Base-by-base conservation (phyloP, 1,284 basidiomycete species). In the Dichomitus squalens region DNA sequence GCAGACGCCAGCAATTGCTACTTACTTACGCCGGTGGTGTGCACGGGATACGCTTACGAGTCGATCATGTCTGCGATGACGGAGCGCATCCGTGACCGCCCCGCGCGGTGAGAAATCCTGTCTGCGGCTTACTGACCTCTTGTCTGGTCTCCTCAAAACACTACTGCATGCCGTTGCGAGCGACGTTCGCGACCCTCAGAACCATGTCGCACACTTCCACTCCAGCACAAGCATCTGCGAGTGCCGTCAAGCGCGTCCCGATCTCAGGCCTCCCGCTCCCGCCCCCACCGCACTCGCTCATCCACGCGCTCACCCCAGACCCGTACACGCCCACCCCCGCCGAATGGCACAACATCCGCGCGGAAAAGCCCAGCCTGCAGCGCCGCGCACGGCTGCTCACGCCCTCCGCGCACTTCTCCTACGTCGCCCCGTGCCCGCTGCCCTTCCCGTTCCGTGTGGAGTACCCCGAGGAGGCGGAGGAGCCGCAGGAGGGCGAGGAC, bases 381-480 rank as follows among this genome's bases (percentile, higher is more conserved):
- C 84, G 94, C 39, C 81, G 93, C 55, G 79, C 87, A 63, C 85
- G 81, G 61, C 78, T 83, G 51, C 79, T 84, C 63, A 79, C 80
- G 8, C 73, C 80, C 0, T 72, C 84, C 23, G 82, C 85, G 0
- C 92, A 94, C 69, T 98, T 92, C 78, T 87, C 92, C 11, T 88
- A 89, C 68, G 87, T 93, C 46, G 82, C 88, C 1, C 95, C 96
- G 0, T 83, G 94, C 55, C 93, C 94, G 6, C 66, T 92, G 0
- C 78, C 87, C 5, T 98, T 98, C 73, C 96, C 96, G 0, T 95
- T 93, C 72, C 80, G 87, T 29, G 86, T 98, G 47, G 72, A 79
- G 53, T 78, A 81, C 0, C 83, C 84, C 2, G 78, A 77, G 49
- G 71, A 79, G 23, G 64, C 75, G 4, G 76, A 76, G 11, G 71